phyloP scores from a whole-genome alignment of 306 rosid genomes.

The Glycine latifolia region DNA sequence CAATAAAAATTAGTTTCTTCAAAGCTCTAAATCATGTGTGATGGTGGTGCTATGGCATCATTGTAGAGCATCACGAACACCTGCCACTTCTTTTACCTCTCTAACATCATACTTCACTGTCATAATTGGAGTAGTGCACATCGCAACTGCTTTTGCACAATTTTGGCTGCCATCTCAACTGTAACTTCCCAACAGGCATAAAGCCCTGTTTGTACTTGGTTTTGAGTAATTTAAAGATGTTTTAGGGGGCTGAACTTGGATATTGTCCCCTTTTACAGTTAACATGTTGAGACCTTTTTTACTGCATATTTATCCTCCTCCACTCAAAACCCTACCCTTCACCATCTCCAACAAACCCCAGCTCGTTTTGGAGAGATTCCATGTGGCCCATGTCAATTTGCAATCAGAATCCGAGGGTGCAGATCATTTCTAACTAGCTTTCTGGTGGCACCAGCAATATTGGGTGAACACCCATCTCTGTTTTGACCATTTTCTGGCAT shows the following conservation, averaged over 20 bases:
- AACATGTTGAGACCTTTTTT: background rate
- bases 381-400: background rate
- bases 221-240: background rate
- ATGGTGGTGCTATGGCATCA: background rate
- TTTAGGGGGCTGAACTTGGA: background rate
- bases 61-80: background rate
- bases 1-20: background rate
- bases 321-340: background rate
- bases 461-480: background rate
- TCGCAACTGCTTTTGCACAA: background rate
- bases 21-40: background rate
- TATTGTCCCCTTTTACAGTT: background rate
- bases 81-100: background rate
- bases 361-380: background rate
- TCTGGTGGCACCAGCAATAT: background rate
- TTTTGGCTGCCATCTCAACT: background rate
- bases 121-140: background rate
- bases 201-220: background rate
- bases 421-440: background rate
- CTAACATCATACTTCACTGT: background rate
- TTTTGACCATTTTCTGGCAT: background rate
- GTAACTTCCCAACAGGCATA: background rate
- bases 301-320: background rate
- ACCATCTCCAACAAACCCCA: background rate
- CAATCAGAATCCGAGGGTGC: background rate